Evolutionary conservation across 1,284 basidiomycete genomes (phyloP).

Genomic region (Austroboletus rostrupii): DNA sequence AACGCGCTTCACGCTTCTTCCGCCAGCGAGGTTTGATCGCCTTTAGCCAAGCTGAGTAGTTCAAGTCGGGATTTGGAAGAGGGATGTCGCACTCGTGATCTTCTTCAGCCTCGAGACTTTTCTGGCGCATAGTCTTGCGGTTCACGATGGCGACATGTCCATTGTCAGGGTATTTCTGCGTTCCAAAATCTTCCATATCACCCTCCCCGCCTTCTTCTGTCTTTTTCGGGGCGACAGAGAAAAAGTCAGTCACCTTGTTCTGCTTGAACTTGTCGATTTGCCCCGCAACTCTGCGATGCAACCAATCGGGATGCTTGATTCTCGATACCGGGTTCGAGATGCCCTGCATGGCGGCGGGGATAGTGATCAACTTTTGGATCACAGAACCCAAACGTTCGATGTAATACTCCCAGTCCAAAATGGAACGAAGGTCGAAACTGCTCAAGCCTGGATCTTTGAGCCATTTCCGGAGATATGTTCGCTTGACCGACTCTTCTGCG

Average conservation of each 20-base stretch:
- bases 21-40: slow-evolving; percentile 84
- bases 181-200: slow-evolving; percentile 71
- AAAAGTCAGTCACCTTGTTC: slow-evolving; percentile 96
- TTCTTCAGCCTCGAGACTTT: slow-evolving; percentile 39
- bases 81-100: slow-evolving; percentile 30
- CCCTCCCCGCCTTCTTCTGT: slow-evolving; percentile 32
- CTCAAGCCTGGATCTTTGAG: slow-evolving; percentile 88
- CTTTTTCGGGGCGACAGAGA: slow-evolving; percentile 39
- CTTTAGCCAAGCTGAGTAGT: slow-evolving; percentile 81
- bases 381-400: slow-evolving; percentile 97
- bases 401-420: slow-evolving; percentile 98
- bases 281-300: slow-evolving; percentile 86
- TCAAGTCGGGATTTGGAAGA: slow-evolving; percentile 56
- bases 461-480: slow-evolving; percentile 93
- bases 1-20: slow-evolving; percentile 48
- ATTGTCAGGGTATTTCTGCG: slow-evolving; percentile 29
- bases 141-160: slow-evolving; percentile 55
- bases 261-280: slow-evolving; percentile 97
- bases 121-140: slow-evolving; percentile 42
- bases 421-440: slow-evolving; percentile 90
- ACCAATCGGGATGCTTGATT: slow-evolving; percentile 96
- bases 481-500: slow-evolving; percentile 88
- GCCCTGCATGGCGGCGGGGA: slow-evolving; percentile 98
- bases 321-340: slow-evolving; percentile 95
- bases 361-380: slow-evolving; percentile 98